Conservation (phyloP, 2,329 filamentous ascomycete species). For the Emergomyces africanus region DNA sequence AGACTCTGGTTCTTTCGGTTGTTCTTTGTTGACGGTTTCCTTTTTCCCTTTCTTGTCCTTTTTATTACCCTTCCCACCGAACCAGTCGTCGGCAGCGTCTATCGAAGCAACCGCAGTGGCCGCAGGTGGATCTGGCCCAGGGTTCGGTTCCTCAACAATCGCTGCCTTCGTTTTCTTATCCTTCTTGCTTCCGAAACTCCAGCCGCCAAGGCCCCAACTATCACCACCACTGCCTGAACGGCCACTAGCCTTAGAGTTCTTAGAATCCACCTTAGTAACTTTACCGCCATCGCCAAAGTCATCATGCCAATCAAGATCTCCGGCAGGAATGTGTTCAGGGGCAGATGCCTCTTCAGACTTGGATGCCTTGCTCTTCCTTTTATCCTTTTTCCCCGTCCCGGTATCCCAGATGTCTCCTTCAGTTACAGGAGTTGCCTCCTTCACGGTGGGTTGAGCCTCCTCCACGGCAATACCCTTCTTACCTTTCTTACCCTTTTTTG, state of each 20-base stretch:
- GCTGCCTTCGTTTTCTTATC: constrained; percentile 24
- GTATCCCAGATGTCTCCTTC: constrained; percentile 21
- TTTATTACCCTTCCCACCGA: constrained; percentile 18
- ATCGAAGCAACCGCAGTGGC: constrained; percentile 15
- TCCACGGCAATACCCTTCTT: constrained; percentile 13
- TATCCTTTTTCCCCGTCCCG: constrained; percentile 14
- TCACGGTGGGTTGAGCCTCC: constrained; percentile 7
- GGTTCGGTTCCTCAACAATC: constrained; percentile 16
- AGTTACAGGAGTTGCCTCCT: constrained; percentile 15
- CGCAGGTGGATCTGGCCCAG: constrained; percentile 18
- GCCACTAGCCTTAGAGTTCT: constrained; percentile 10
- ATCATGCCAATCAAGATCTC: constrained; percentile 18
- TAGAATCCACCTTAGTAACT: constrained; percentile 12
- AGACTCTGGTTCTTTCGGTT: constrained; percentile 15
- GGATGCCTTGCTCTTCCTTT: constrained; percentile 21
- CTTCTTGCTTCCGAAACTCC: constrained; percentile 20
- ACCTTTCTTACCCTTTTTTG: constrained; percentile 22
- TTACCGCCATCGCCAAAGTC: constrained; percentile 11
- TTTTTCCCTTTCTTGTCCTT: constrained; percentile 36
- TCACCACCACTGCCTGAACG: constrained; percentile 4
- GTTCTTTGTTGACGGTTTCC: constrained; percentile 24
- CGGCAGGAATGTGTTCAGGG: constrained; percentile 4
- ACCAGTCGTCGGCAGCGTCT: constrained; percentile 27
- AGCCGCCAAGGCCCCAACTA: constrained; percentile 10
- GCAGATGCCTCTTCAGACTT: constrained; percentile 5